Conservation (phyloP, 192 early-diverging fungal genomes). For the Coemansia sp. region DNA sequence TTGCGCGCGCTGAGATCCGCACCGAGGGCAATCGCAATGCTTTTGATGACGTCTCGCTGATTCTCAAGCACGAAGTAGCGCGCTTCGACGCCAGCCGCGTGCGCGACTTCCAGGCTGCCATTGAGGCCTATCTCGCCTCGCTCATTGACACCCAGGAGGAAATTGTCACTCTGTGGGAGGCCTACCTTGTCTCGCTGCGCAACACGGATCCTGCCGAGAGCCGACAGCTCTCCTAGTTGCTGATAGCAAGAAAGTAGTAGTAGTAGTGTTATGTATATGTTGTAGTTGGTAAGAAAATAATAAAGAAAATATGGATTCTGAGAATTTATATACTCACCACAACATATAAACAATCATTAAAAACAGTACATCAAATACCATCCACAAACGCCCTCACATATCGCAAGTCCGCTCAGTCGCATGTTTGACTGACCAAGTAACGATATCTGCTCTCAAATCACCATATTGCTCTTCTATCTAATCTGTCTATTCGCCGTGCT, state of each 20-base stretch:
- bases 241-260: neutral
- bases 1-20: slow-evolving; percentile 51
- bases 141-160: slow-evolving; percentile 84
- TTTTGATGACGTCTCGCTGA: slow-evolving; percentile 75
- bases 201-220: slow-evolving; percentile 21
- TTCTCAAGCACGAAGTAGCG: slow-evolving; percentile 75
- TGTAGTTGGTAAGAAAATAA: too few species aligned
- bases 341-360: too few species aligned
- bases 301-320: too few species aligned
- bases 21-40: slow-evolving; percentile 61
- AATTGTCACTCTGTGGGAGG: slow-evolving; percentile 63
- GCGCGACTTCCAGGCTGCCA: slow-evolving; percentile 75
- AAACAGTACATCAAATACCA: too few species aligned
- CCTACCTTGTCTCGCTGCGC: slow-evolving; percentile 49
- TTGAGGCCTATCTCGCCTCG: slow-evolving; percentile 73
- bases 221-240: neutral
- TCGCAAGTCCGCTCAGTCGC: too few species aligned
- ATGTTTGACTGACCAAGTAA: too few species aligned
- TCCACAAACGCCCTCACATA: too few species aligned
- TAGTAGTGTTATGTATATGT: neutral
- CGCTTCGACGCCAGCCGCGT: slow-evolving; percentile 81
- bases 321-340: too few species aligned
- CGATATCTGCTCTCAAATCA: too few species aligned
- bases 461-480: too few species aligned
- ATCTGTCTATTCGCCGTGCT: slow-evolving; percentile 67